Evolutionary conservation across 202 grass and related monocot genomes (phyloP).

Genomic region (Bolboschoenoplectus hybrid): DNA sequence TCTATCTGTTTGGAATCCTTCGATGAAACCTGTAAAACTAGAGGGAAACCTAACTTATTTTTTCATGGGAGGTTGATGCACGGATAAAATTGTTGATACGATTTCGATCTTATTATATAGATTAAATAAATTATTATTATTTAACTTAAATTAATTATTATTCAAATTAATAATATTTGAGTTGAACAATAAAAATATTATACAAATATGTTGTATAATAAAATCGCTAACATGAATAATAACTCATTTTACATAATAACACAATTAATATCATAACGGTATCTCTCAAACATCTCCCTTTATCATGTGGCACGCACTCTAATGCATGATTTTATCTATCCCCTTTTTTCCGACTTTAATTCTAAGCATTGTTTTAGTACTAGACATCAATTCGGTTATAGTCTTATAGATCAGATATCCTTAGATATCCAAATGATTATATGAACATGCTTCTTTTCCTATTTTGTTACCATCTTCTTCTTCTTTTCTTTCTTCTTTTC

Average conservation of each 20-base stretch:
- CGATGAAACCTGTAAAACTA: not conserved
- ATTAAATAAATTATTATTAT: too few species aligned
- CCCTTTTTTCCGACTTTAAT: not conserved
- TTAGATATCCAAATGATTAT: not conserved
- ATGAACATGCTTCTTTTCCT: not conserved
- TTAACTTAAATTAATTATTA: too few species aligned
- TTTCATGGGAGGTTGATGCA: too few species aligned
- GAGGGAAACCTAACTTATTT: not conserved
- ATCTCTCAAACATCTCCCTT: too few species aligned
- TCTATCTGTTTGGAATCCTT: not conserved
- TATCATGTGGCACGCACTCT: constrained; percentile 9
- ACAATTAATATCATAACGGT: too few species aligned
- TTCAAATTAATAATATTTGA: too few species aligned
- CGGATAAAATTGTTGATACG: too few species aligned
- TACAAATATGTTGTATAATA: too few species aligned
- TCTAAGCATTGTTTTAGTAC: not conserved
- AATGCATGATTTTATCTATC: not conserved
- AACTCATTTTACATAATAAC: too few species aligned
- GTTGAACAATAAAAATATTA: too few species aligned
- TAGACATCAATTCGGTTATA: not conserved
- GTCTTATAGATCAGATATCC: not conserved
- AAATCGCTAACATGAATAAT: too few species aligned
- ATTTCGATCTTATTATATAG: too few species aligned
- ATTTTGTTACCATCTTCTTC: not conserved
- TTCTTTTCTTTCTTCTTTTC: not conserved